Base-by-base conservation (phyloP, 2,329 filamentous ascomycete genomes). In the Pseudogymnoascus sp. region DNA sequence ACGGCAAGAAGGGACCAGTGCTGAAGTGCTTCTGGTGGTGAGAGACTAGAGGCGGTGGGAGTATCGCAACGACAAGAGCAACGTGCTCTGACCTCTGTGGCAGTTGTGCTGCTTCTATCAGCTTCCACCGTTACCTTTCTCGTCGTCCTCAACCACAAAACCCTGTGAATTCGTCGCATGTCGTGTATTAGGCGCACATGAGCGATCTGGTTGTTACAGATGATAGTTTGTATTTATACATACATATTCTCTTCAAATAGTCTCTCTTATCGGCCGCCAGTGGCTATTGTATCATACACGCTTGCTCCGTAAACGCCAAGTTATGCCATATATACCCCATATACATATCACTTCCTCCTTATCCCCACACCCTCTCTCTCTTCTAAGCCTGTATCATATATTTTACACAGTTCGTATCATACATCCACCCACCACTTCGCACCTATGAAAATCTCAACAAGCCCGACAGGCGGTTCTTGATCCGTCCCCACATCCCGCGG, bases 381-480 rank as follows among this genome's bases (percentile, higher is more conserved):
- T 5, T 50, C 7, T 7, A 17, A 9, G 26, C 44, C 44, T 6
- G 8, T 13, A 50, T 50, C 44, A 11, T 17, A 50, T 24, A 50
- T 11, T 50, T 50, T 50, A 50, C 26, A 50, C 44, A 17, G 4
- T n/a, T 13, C 2, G 26, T 50, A 50, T 50, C 44, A 4, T 50
- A 50, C 44, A 50, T 15, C 26, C 8, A 5, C 41, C 63, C 63
- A 37, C 61, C 15, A 8, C 75, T 3, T 24, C 54, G 13, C 17
- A 15, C 31, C 36, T 58, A 86, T 67, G 80, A 74, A 62, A 86
- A 74, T 63, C 85, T 77, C 63, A 88, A 78, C 72, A 85, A 78
- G 9, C 85, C 85, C 64, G 80, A 79, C 65, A 86, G 68, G 64
- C 78, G 78, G 69, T 86, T 81, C 63, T 76, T 73, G 58, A 84